Base-by-base conservation (phyloP, 768 basidiomycete genomes). In the Tylopilus balloui region DNA sequence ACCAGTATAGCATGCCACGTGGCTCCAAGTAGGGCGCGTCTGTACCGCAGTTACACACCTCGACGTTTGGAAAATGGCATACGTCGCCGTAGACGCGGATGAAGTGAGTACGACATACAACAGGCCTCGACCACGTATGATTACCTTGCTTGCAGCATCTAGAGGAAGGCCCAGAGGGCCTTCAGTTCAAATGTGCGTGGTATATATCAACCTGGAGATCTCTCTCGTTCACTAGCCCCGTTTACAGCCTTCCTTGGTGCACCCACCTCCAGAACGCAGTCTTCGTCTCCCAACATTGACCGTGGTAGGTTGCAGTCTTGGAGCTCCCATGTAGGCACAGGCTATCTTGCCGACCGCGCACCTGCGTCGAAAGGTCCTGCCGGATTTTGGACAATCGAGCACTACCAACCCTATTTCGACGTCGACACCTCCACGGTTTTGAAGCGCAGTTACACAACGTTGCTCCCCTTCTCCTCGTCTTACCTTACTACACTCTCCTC, bases 351-450 rank as follows among this genome's bases (percentile, higher is more conserved):
- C 42, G 83, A 88, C 52, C 72, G 74, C 9, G 59, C 71, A 10
- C 62, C 69, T 28, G 66, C 74, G 45, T 61, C 69, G 9, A 78
- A 79, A 61, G 71, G 73, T 13, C 52, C 71, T 3, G 70, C 76
- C 3, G 79, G 79, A 1, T 89, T 88, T 68, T 92, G 88, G 89
- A 80, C 79, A 23, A 58, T 92, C 27, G 90, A 93, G 51, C 88
- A 88, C 65, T 92, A 93, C 62, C 89, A 92, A 61, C 75, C 79
- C 3, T 92, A 88, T 68, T 94, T 94, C 57, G 91, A 94, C 53
- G 78, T 94, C 28, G 91, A 93, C 69, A 92, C 90, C 0, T 77
- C 79, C 53, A 88, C 79, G 5, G 86, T 88, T 14, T 68, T 92
- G 29, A 73, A 75, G 56, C 80, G 90, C 51, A 92, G 88, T 60